Evolutionary conservation across 306 rosid species (phyloP).

Genomic region (Glycyrrhiza uralensis): DNA sequence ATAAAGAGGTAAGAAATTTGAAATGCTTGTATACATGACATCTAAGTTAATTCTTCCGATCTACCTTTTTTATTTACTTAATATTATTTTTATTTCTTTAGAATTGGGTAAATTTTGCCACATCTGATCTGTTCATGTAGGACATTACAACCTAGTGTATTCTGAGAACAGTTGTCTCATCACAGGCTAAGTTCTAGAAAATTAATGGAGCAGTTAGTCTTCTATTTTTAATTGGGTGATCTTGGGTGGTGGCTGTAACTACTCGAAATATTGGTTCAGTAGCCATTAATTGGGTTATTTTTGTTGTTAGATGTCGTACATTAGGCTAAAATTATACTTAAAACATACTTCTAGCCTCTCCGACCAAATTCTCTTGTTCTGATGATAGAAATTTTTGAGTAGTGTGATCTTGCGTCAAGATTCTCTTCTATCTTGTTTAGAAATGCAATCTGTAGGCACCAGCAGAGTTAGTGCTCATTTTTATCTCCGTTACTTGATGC

Average conservation of each 20-base stretch:
- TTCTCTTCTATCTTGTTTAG: constrained; percentile 7
- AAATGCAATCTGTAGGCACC: background rate
- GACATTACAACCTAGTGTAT: background rate
- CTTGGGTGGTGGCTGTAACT: background rate
- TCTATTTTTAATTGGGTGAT: background rate
- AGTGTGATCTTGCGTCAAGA: background rate
- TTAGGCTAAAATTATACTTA: constrained; percentile 3
- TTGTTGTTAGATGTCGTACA: background rate
- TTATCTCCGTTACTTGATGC: background rate
- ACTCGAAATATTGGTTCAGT: background rate
- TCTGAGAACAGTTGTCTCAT: background rate
- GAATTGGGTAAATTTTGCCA: background rate
- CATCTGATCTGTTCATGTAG: background rate
- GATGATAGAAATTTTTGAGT: background rate
- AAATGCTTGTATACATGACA: background rate
- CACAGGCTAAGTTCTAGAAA: background rate
- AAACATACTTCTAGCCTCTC: background rate
- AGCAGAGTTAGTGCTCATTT: background rate
- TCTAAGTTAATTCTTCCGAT: background rate
- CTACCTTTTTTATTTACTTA: background rate
- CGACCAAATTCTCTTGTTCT: background rate
- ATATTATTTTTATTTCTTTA: background rate
- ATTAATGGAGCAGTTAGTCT: background rate
- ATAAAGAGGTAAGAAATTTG: constrained; percentile 60
- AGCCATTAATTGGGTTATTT: background rate